Evolutionary conservation across 179 eudicot species (phyloP).

Genomic region (Camellia oleifera): DNA sequence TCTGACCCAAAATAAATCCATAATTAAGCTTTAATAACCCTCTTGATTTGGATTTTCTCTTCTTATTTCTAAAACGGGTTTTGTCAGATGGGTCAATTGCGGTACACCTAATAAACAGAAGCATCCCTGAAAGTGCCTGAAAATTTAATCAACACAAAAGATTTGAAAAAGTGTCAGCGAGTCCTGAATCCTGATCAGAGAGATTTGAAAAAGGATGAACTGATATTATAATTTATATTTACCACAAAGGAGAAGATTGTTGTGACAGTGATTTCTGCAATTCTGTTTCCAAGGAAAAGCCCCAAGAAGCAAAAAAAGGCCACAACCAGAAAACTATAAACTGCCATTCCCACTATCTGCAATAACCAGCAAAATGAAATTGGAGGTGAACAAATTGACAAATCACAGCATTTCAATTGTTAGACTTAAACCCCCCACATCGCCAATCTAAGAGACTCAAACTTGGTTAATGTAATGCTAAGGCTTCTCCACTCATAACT

Average conservation of each 20-base stretch:
- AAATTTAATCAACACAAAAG: neutral
- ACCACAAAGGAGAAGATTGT: conserved; percentile 59
- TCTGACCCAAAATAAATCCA: conserved; percentile 53
- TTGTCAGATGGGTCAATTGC: conserved; percentile 79
- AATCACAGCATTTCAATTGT: neutral
- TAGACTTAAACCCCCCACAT: neutral
- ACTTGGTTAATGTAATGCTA: too few species aligned
- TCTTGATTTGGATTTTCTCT: conserved; percentile 32
- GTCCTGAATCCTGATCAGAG: neutral
- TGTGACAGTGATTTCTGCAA: conserved; percentile 53
- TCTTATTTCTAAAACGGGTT: conserved; percentile 51
- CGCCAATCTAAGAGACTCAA: too few species aligned
- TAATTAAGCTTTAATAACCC: conserved; percentile 46
- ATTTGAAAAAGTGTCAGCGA: neutral
- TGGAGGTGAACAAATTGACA: neutral
- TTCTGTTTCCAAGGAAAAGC: conserved; percentile 65
- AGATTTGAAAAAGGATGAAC: neutral
- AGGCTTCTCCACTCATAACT: too few species aligned
- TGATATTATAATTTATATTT: neutral
- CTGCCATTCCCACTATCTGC: conserved; percentile 78
- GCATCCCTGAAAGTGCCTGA: conserved; percentile 67
- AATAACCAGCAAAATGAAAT: neutral
- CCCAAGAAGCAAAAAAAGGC: conserved; percentile 73
- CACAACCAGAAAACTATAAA: conserved; percentile 53
- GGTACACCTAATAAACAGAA: conserved; percentile 67